Evolutionary conservation across 495 filamentous ascomycete species (phyloP).

Genomic region (Trypethelium eluteriae): DNA sequence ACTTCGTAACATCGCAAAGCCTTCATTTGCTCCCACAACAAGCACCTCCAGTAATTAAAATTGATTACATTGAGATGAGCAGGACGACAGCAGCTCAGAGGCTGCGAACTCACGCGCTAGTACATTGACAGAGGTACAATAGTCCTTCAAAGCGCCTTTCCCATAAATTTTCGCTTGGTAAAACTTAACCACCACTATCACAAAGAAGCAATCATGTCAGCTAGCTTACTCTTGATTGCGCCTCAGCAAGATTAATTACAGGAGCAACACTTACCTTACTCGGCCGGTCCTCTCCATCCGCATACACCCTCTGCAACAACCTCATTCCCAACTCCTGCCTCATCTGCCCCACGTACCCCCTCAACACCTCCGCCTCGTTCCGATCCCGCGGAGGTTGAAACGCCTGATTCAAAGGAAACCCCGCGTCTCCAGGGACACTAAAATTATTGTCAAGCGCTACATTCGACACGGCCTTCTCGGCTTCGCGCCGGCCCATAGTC

Average conservation of each 20-base stretch:
- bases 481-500: conserved; percentile 47
- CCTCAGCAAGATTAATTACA: conserved; percentile 14
- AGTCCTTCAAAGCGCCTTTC: conserved; percentile 49
- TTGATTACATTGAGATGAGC: too few relatives aligned
- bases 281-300: conserved; percentile 66
- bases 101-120: too few relatives aligned
- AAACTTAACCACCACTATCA: conserved; percentile 92
- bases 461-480: conserved; percentile 49
- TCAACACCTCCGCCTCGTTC: conserved; percentile 77
- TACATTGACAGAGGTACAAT: not conserved
- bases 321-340: conserved; percentile 81
- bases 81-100: too few relatives aligned
- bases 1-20: too few relatives aligned
- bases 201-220: not conserved
- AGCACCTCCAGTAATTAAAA: too few relatives aligned
- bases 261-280: conserved; percentile 60
- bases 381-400: conserved; percentile 74
- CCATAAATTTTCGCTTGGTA: conserved; percentile 98
- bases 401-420: conserved; percentile 84
- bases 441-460: conserved; percentile 79
- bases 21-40: too few relatives aligned
- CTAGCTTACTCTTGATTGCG: conserved; percentile 7
- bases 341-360: conserved; percentile 83
- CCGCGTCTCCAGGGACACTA: conserved; percentile 86
- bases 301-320: conserved; percentile 77